Conservation (phyloP, 768 basidiomycete genomes). For the Mycena belliarum region DNA sequence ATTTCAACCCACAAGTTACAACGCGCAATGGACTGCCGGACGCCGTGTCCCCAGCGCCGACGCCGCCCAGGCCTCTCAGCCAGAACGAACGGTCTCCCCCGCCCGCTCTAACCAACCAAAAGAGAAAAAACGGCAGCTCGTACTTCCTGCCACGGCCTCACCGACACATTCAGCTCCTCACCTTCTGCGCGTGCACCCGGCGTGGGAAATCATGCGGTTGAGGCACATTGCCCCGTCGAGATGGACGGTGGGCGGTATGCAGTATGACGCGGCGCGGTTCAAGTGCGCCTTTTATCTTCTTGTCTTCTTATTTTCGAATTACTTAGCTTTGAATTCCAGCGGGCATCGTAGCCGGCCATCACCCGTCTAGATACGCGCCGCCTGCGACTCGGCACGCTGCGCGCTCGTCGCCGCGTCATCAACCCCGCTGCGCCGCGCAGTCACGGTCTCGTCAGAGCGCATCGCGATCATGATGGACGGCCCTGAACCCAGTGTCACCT, state of each 20-base stretch:
- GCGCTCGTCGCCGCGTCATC: not conserved
- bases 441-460: not conserved
- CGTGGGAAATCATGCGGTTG: conserved; percentile 52
- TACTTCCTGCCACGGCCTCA: conserved; percentile 13
- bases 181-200: conserved; percentile 43
- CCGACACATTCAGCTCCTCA: conserved; percentile 29
- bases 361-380: conserved; percentile 35
- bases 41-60: not conserved
- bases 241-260: too few relatives aligned
- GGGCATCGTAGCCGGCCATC: not conserved
- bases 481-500: not conserved
- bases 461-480: not conserved
- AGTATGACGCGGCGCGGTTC: conserved; percentile 47
- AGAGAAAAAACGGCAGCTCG: not conserved
- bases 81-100: not conserved
- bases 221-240: conserved; percentile 47
- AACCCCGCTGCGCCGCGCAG: not conserved
- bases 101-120: not conserved
- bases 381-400: conserved; percentile 26
- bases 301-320: too few relatives aligned
- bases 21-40: too few relatives aligned
- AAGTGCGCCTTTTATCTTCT: too few relatives aligned
- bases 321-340: not conserved
- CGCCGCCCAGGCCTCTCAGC: not conserved
- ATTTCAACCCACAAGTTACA: too few relatives aligned